Base-by-base conservation (phyloP, 192 early-diverging fungal species). In the Obelidium mucronatum region DNA sequence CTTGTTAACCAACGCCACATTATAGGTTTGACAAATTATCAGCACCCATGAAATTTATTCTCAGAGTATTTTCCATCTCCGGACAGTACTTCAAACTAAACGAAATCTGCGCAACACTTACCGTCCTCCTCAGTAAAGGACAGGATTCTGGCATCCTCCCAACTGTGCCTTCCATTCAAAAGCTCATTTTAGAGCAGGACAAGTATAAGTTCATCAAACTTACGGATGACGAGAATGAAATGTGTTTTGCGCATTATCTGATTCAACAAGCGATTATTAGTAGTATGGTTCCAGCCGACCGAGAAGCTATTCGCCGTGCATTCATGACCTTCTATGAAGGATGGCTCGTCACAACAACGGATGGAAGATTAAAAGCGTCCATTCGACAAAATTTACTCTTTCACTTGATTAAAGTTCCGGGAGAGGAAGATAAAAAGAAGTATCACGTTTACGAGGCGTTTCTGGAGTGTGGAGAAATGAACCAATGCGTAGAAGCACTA, bases 81-180 rank as follows among this genome's bases (percentile, higher is more conserved):
- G 70, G 70, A 34, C 70, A 72, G 37, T 59, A 72, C 39, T 72
- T 72, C 53, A 72, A 72, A 15, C 37, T 72, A n/a, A 26, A 56
- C 37, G 70, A 72, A 24, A 40, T 72, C 22, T 39, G n/a, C 11
- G 40, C 36, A 22, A 36, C 30, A 2, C 33, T 72, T n/a, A 37
- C 30, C 26, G n/a, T 53, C 17, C 13, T 53, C 22, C 40, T 59
- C 2, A 24, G 26, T 3, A 42, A 35, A 28, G 67, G 40, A 53
- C 28, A 65, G 26, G 31, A 37, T 8, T 39, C 63, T 11, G 63
- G 63, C 2, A 40, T 65, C 8, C 26, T 34, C 31, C 31, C 63
- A 40, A 40, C 63, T 19, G 17, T 26, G 15, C 17, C 31, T 39
- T 26, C 42, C 11, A 53, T 69, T 36, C 30, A 35, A n/a, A 44